Evolutionary conservation across 2,329 filamentous ascomycete species (phyloP), one percentile per base, ranked within the genome.

Genomic region (Arthrobotrys pseudoclavata): DNA sequence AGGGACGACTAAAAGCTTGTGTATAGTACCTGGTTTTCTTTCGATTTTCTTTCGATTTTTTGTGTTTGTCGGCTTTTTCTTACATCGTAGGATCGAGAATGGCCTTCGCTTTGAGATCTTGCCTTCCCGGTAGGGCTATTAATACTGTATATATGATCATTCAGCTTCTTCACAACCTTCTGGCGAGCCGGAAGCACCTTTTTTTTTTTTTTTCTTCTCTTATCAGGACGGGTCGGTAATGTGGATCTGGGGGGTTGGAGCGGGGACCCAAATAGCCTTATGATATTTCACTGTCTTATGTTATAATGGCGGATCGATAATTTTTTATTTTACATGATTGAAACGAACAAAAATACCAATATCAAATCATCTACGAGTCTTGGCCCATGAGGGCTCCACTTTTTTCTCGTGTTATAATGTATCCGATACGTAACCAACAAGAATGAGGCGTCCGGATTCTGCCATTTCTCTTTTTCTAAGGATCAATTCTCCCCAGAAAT

Each of bases 61-160:
- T 22, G 9, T 47, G 20, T 68, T 57, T 57, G n/a, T 45, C 29
- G n/a, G 15, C 10, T 29, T 55, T 68, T 48, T n/a, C 40, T 57
- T 37, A 13, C 55, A 40, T 62, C 48, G 50, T 53, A 40, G 52
- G 40, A 34, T 24, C 47, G n/a, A 53, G 50, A 12, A 29, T 42
- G 6, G 24, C 31, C 52, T 48, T 52, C 60, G n/a, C 52, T 20
- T 37, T 34, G 15, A 34, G 15, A 31, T 62, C 31, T 22, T n/a
- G 61, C 69, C 61, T 48, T 74, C 62, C 61, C 42, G 52, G 53
- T 57, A 68, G 62, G 50, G 52, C 31, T 68, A 48, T 62, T 74
- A 74, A 67, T 74, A 74, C 62, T 74, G 69, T 74, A 74, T 68
- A 74, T 74, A 74, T 45, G 42, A 67, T 53, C 69, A 52, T 74